Evolutionary conservation across 2,329 filamentous ascomycete species (phyloP).

Genomic region (Thelonectria discophora): DNA sequence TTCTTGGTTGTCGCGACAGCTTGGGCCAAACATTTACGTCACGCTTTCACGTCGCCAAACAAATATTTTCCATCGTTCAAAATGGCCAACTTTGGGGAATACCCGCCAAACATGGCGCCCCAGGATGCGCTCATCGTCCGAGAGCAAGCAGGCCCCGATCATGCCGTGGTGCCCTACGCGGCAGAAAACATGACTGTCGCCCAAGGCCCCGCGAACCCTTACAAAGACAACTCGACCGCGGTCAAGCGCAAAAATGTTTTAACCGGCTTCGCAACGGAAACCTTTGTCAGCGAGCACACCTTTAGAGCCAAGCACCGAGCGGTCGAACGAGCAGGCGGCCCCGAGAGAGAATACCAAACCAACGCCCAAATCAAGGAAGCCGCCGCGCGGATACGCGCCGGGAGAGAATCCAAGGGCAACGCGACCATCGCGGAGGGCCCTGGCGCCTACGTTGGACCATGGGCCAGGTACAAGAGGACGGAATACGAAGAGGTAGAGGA

Average conservation of each 20-base stretch:
- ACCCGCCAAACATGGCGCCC: constrained; percentile 72
- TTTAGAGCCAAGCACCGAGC: constrained; percentile 90
- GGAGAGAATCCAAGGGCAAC: constrained; percentile 85
- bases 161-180: constrained; percentile 72
- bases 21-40: constrained; percentile 19
- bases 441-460: constrained; percentile 90
- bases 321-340: constrained; percentile 72
- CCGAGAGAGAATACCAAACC: constrained; percentile 64
- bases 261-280: constrained; percentile 89
- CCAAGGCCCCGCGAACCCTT: constrained; percentile 78
- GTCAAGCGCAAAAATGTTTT: constrained; percentile 83
- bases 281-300: constrained; percentile 86
- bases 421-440: constrained; percentile 85
- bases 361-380: constrained; percentile 73
- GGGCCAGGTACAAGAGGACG: constrained; percentile 82
- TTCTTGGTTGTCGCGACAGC: constrained; percentile 2
- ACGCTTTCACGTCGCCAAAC: constrained; percentile 11
- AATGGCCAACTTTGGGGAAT: constrained; percentile 71
- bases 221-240: constrained; percentile 67
- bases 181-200: constrained; percentile 76
- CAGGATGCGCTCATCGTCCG: constrained; percentile 70
- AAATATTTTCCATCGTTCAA: constrained; percentile 28
- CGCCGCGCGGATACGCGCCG: constrained; percentile 72
- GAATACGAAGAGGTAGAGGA: constrained; percentile 78
- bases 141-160: constrained; percentile 62